phyloP scores from a whole-genome alignment of 805 yeast species.

The Kluyveromyces lactis region DNA sequence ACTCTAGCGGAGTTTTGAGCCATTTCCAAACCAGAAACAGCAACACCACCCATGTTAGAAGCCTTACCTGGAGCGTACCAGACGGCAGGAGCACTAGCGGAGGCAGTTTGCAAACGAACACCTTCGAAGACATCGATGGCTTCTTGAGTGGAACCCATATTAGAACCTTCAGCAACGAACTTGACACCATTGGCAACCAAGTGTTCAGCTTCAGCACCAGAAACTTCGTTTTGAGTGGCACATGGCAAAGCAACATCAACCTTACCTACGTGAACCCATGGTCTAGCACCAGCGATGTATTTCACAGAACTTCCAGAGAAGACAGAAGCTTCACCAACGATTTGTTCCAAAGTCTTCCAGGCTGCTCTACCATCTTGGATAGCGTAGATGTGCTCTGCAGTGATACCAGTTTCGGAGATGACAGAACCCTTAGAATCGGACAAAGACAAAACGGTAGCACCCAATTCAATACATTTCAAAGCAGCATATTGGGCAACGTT shows the following conservation, averaged over 20 bases:
- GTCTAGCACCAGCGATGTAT: constrained; percentile 90
- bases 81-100: constrained; percentile 43
- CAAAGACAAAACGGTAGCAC: constrained; percentile 88
- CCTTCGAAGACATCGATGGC: constrained; percentile 94
- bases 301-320: constrained; percentile 55
- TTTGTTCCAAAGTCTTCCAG: constrained; percentile 66
- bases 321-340: constrained; percentile 47
- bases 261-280: constrained; percentile 88
- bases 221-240: constrained; percentile 97
- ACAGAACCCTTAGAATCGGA: constrained; percentile 94
- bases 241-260: constrained; percentile 95
- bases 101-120: constrained; percentile 43
- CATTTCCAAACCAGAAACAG: constrained; percentile 98
- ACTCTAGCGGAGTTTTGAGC: constrained; percentile 97
- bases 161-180: constrained; percentile 97
- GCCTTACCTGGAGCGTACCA: constrained; percentile 99
- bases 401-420: constrained; percentile 72
- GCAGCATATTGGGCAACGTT: constrained; percentile 99
- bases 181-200: constrained; percentile 86
- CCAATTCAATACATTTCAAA: constrained; percentile 91
- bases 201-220: constrained; percentile 94
- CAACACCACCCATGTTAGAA: constrained; percentile 99
- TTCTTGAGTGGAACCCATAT: constrained; percentile 98
- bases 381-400: constrained; percentile 67
- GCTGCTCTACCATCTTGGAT: constrained; percentile 73